Percentiles rank a stretch among this genome's conserved stretches.
phyloP scores from a whole-genome alignment of 768 basidiomycete species.

The Trametes sanguinea region DNA sequence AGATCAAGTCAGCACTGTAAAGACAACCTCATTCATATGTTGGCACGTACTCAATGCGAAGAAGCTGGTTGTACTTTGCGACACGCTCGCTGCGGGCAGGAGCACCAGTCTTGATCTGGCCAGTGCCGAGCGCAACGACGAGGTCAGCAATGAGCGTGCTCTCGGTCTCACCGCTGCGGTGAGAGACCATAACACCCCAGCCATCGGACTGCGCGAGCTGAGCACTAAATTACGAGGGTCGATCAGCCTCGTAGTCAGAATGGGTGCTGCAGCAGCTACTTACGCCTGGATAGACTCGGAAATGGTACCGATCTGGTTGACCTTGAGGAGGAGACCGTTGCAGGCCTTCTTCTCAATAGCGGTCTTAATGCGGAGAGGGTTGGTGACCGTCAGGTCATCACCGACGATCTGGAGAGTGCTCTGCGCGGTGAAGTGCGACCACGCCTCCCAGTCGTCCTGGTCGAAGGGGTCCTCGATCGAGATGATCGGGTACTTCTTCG shows the following conservation, averaged over 20 bases:
- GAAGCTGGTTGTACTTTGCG: constrained; percentile 87
- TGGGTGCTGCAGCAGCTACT: constrained; percentile 34
- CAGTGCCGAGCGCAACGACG: constrained; percentile 86
- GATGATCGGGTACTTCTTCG: constrained; percentile 94
- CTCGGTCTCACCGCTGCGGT: constrained; percentile 98
- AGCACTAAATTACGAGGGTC: constrained; percentile 40
- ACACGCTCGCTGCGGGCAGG: constrained; percentile 96
- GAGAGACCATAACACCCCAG: constrained; percentile 99
- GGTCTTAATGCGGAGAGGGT: constrained; percentile 95
- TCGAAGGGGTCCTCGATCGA: constrained; percentile 99
- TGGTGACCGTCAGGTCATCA: constrained; percentile 98
- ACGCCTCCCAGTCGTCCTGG: constrained; percentile 99
- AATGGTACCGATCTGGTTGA: constrained; percentile 99
- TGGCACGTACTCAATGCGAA: constrained; percentile 81
- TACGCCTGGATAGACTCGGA: constrained; percentile 99
- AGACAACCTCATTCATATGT: background rate
- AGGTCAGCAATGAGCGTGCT: constrained; percentile 97
- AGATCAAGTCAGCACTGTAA: constrained; percentile 10
- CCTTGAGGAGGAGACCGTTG: constrained; percentile 97
- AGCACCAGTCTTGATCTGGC: constrained; percentile 99
- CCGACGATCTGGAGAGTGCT: constrained; percentile 89
- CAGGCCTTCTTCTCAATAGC: constrained; percentile 99
- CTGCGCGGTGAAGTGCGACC: constrained; percentile 85
- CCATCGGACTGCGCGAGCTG: constrained; percentile 94
- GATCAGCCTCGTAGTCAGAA: background rate